A percentile compares a stretch with the other conserved stretches of the same genome.
Evolutionary conservation across 2,329 filamentous ascomycete species (phyloP).

Genomic region (Sclerotinia subarctica): DNA sequence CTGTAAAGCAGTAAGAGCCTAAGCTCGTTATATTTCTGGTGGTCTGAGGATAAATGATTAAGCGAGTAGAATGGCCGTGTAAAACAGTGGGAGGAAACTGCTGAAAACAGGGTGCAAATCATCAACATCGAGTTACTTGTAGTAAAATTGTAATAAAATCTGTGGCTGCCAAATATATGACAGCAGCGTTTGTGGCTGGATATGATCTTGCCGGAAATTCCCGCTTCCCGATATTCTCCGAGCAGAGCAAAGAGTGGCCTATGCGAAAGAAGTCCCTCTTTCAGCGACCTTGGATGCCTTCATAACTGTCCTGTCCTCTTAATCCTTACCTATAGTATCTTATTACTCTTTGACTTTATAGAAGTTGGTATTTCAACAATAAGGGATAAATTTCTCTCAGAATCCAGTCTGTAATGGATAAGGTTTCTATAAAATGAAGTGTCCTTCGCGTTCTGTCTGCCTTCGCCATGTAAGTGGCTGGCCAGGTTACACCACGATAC

Average conservation of each 20-base stretch:
- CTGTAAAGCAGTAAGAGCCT: background rate
- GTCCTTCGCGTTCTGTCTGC: too few relatives aligned
- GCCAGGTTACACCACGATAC: too few relatives aligned
- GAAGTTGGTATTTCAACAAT: too few relatives aligned
- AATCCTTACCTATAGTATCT: too few relatives aligned
- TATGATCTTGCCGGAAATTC: slow-evolving; percentile 8
- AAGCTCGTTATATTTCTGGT: background rate
- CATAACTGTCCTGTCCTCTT: too few relatives aligned
- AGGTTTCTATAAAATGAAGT: too few relatives aligned
- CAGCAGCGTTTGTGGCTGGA: slow-evolving; percentile 12
- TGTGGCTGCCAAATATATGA: slow-evolving; percentile 19
- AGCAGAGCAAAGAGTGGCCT: background rate
- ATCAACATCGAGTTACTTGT: too few relatives aligned
- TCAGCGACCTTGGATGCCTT: background rate
- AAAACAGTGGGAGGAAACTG: background rate
- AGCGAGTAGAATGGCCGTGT: background rate
- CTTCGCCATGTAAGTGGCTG: too few relatives aligned
- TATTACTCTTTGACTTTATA: too few relatives aligned
- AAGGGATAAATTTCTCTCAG: too few relatives aligned
- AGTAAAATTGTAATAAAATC: slow-evolving; percentile 22
- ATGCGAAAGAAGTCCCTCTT: background rate
- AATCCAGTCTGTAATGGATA: too few relatives aligned
- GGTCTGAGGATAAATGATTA: background rate
- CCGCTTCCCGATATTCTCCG: slow-evolving; percentile 15
- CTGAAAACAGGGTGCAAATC: too few relatives aligned